Base-by-base conservation (phyloP, 2,329 filamentous ascomycete genomes). In the Diaporthe batatas region DNA sequence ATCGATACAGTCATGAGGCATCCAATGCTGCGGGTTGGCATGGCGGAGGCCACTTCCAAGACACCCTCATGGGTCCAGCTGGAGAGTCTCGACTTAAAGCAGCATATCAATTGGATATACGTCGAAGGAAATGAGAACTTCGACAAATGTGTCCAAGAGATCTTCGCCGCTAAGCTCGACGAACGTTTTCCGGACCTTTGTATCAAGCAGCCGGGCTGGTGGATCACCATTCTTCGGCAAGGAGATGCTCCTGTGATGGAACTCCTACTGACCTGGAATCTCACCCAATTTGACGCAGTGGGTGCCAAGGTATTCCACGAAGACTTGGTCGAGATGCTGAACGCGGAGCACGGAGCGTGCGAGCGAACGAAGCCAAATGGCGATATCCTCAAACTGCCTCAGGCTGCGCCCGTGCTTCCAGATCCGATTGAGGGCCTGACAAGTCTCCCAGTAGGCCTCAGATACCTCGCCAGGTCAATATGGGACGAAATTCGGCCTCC, bases 321-420 rank as follows among this genome's bases (percentile, higher is more conserved):
- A 59, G 75, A 76, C 72, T 77, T 81, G 36, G 59, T 81, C 68
- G 73, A 77, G 72, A 76, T 65, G 10, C 79, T 81, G 57, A 80
- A 81, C 64, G 54, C n/a, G 51, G 49, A 71, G 0, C 54, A 54
- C 7, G 53, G 68, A 74, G 62, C 68, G 70, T 68, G 74, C 67
- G 73, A 77, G 74, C 76, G 68, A 72, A 59, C 59, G 51, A 76
- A 70, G 59, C 74, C 77, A 71, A 75, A 79, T 72, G 75, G 72
- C 59, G 47, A 74, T 73, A 76, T 77, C 69, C 74, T 79, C 7
- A 76, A 18, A 70, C 76, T 80, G 36, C 75, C 76, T 42, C 55
- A 78, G 73, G 58, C 74, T n/a, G 57, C 75, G 21, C 75, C 78
- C 10, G 68, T 74, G 34, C 77, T 80, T 71, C 80, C 79, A 58